Base-by-base conservation (phyloP, 23 red algal species). In the Cyanidioschyzon merolae region DNA sequence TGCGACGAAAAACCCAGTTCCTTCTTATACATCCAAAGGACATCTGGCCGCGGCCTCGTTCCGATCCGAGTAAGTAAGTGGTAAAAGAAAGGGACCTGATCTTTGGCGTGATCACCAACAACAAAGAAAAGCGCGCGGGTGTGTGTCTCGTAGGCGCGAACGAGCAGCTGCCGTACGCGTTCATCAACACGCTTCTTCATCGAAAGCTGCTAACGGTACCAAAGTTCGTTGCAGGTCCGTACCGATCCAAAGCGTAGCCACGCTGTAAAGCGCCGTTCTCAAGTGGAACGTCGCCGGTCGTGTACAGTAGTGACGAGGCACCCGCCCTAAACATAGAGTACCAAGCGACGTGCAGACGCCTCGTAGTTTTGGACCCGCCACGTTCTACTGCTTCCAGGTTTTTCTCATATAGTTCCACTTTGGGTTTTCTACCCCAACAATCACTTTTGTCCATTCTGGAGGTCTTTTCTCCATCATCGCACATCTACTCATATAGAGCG, bases 11-110 rank as follows among this genome's bases (percentile, higher is more conserved):
- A 97, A 18, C 93, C 93, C 34, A 97, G 80, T 37, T 97, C 93
- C 15, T 82, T 84, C 80, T 97, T 97, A 75, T 97, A 97, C 51
- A 84, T 88, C 93, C 93, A 97, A 2, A 97, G 79, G 31, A 97
- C 88, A 15, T 87, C 83, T 24, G 87, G 87, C 34, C 77, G 68
- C 2, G 93, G 63, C 39, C 71, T 40, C 50, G 83, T 68, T 12
- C 87, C 54, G 77, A 87, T 79, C 58, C 88, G 88, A 68, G 84
- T 88, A 2, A 97, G 79, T 79, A 97, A 85, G 59, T 97, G 90
- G 76, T 97, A 88, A 34, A 97, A 76, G 75, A 80, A 90, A 77
- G 84, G 87, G 2, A 97, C 85, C 67, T 97, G 93, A 39, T 91
- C 82, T 68, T 86, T 86, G 2, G 76, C 87, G 32, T 86, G 86